Evolutionary conservation across 2,329 filamentous ascomycete species (phyloP).

Genomic region (Penicillium sp.): DNA sequence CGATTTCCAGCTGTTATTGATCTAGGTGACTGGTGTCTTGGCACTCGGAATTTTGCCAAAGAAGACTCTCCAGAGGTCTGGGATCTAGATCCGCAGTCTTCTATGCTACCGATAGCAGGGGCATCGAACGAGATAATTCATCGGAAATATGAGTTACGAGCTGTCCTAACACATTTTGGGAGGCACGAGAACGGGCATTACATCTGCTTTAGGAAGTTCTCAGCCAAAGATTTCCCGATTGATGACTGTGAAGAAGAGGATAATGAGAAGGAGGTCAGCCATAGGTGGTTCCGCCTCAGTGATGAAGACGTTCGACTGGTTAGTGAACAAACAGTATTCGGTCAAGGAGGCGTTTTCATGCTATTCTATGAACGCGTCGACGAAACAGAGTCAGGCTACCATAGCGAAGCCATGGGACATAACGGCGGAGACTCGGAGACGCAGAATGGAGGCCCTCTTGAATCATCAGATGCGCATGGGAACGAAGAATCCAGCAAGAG

Average conservation of each 20-base stretch:
- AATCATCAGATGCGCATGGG: neutral
- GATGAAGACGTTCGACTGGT: constrained; percentile 78
- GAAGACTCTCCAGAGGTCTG: constrained; percentile 58
- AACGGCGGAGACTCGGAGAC: neutral
- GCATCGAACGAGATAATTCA: constrained; percentile 47
- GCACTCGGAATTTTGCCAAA: constrained; percentile 43
- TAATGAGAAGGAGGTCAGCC: constrained; percentile 33
- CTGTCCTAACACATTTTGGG: constrained; percentile 84
- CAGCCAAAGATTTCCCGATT: constrained; percentile 34
- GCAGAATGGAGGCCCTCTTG: neutral
- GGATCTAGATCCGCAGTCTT: constrained; percentile 63
- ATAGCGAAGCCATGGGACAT: neutral
- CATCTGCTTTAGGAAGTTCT: constrained; percentile 78
- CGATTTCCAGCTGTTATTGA: constrained; percentile 71
- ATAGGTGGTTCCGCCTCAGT: constrained; percentile 85
- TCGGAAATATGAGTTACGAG: constrained; percentile 68
- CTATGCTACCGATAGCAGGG: constrained; percentile 67
- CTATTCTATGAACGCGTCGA: constrained; percentile 84
- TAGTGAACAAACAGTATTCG: constrained; percentile 67
- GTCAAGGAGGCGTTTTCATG: constrained; percentile 87
- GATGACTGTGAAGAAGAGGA: constrained; percentile 30
- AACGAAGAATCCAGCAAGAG: neutral
- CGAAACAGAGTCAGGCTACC: neutral
- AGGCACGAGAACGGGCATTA: constrained; percentile 95
- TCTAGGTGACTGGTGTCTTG: constrained; percentile 79